Evolutionary conservation across 2,329 filamentous ascomycete species (phyloP), one percentile per base, ranked within the genome.

Genomic region (Colletotrichum acutatum): DNA sequence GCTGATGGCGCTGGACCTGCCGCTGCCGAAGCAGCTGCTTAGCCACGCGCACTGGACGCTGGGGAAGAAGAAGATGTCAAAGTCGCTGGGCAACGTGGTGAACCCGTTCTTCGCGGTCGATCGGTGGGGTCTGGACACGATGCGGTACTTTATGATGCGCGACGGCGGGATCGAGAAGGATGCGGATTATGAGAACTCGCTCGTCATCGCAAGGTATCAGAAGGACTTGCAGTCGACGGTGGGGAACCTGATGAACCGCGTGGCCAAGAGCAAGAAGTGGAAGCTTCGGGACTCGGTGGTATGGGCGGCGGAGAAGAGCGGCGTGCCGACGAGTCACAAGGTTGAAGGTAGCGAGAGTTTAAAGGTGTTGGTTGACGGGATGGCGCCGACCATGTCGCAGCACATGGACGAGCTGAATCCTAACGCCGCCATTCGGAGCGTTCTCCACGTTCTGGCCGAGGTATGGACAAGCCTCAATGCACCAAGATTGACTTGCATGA

Each of bases 11-110:
- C 86, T 98, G 16, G 91, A 92, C 64, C 86, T 98, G 5, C 93
- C 94, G 1, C 85, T 94, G 0, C 95, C 97, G 0, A 92, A 91
- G 78, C 91, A 91, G 75, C 90, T 99, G 37, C 86, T 99, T 2
- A 94, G 94, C 65, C 97, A 99, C 80, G 95, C 93, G 2, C 97
- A 99, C 81, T 99, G 97, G 97, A 97, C 95, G 16, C 92, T 99
- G 84, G 94, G 94, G 68, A 91, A 91, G 66, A 90, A 92, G 77
- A 99, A 99, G 83, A 99, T 99, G 95, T 96, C 95, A 74, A 99
- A 99, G 82, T 97, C 94, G 1, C 90, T 93, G 2, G 97, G 97
- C 74, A 98, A 98, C 80, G 96, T 97, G 1, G 96, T 99, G 56
- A 97, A 98, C 79, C 97, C 97, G 0, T 95, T 97, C 79, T 95